Percentiles rank a stretch among this genome's conserved stretches.
These are phyloP conservation scores for Backusella westeae DNA, from an alignment of 192 early-diverging fungal genomes.

Conservation along the genomic window DNA sequence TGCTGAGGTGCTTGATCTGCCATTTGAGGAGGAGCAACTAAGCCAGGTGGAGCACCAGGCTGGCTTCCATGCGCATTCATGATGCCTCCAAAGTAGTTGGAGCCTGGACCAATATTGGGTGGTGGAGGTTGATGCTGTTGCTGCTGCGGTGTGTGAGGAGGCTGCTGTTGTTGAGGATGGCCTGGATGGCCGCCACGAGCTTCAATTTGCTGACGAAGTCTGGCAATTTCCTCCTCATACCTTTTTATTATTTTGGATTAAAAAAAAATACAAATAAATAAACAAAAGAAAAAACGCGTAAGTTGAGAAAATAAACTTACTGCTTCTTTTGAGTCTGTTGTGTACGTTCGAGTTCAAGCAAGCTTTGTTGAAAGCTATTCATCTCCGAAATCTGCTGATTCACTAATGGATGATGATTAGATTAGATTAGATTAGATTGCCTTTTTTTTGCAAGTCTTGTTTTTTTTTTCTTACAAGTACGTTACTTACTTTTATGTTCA, in stretches of 20 bases:
- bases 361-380: slow-evolving; percentile 68
- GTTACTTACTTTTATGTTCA: slow-evolving; percentile 78
- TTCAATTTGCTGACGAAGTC: slow-evolving; percentile 83
- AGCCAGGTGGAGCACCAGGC: slow-evolving; percentile 34
- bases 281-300: slow-evolving; percentile 9
- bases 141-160: slow-evolving; percentile 9
- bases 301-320: slow-evolving; percentile 41
- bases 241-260: slow-evolving; percentile 24
- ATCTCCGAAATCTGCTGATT: slow-evolving; percentile 80
- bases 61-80: slow-evolving; percentile 43
- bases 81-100: slow-evolving; percentile 54
- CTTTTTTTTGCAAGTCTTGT: neutral
- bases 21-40: slow-evolving; percentile 57
- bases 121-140: slow-evolving; percentile 49
- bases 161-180: slow-evolving; percentile 12
- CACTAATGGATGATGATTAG: slow-evolving; percentile 39
- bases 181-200: slow-evolving; percentile 41
- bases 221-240: slow-evolving; percentile 80
- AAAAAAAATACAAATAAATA: slow-evolving; percentile 7
- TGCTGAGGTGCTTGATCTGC: slow-evolving; percentile 36
- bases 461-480: neutral
- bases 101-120: slow-evolving; percentile 65
- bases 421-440: slow-evolving; percentile 1
- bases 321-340: slow-evolving; percentile 77
- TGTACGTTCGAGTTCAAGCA: slow-evolving; percentile 81